Percentiles rank a stretch among this genome's conserved stretches.
phyloP scores from a whole-genome alignment of 306 rosid species.

The Notholithocarpus densiflorus region DNA sequence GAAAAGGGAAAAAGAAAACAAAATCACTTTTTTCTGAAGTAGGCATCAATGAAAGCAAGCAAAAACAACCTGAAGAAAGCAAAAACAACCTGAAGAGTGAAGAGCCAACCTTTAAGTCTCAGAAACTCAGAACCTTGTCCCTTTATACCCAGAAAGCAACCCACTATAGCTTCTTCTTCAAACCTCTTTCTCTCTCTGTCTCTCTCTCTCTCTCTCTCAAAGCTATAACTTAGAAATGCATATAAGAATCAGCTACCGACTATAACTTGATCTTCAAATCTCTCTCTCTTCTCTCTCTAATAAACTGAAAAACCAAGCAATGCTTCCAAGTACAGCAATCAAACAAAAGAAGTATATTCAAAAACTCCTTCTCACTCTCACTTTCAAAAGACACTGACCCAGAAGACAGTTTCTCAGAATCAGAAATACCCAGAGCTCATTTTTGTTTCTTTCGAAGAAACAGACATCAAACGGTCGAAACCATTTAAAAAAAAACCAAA shows the following conservation, averaged over 20 bases:
- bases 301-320: background rate
- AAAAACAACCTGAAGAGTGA: conserved; percentile 35
- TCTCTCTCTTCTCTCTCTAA: background rate
- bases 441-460: conserved; percentile 29
- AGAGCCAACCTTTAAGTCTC: conserved; percentile 79
- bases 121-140: conserved; percentile 32
- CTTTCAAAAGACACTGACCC: conserved; percentile 13
- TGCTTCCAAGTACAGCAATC: conserved; percentile 49
- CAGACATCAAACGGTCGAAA: conserved; percentile 30
- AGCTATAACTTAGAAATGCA: background rate
- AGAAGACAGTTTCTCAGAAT: conserved; percentile 27
- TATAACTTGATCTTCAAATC: conserved; percentile 25
- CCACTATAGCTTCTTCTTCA: conserved; percentile 48
- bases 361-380: conserved; percentile 22
- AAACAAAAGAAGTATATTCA: conserved; percentile 24
- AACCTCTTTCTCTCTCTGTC: conserved; percentile 28
- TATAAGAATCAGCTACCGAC: conserved; percentile 25
- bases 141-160: conserved; percentile 25
- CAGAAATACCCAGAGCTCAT: conserved; percentile 24
- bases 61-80: conserved; percentile 34
- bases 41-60: conserved; percentile 43
- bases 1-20: conserved; percentile 8
- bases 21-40: conserved; percentile 19
- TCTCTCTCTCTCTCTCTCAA: conserved; percentile 21
- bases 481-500: background rate